Evolutionary conservation across 2,329 filamentous ascomycete species (phyloP), one percentile per base, ranked within the genome.

Genomic region (Neoscytalidium dimidiatum): DNA sequence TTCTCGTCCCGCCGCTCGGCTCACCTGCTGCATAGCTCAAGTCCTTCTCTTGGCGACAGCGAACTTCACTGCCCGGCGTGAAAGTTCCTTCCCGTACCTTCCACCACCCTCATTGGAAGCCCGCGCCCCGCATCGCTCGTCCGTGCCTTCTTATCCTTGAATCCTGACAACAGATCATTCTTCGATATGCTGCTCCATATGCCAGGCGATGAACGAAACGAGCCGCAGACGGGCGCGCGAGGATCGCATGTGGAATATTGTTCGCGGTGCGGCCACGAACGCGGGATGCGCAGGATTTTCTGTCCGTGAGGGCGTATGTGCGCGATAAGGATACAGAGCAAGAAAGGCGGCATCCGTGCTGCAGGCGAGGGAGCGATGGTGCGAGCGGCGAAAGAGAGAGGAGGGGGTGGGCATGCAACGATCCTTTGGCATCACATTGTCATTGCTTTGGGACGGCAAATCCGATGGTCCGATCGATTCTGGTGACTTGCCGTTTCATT

Each of bases 331-430:
- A 13, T 26, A 46, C 26, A 19, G 9, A 53, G 21, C n/a, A 23
- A 41, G 52, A 52, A 13, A 17, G 17, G 13, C 14, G 19, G 33
- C 23, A 60, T 60, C 56, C 41, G 56, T 60, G 56, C 56, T 60
- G 53, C 17, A 13, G 28, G 35, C 14, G 19, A 13, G 21, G 26
- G n/a, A 56, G 21, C 38, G 33, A 11, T 9, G 33, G 35, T 4
- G 26, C 31, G 13, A 29, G 23, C 5, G 49, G n/a, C 19, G 29
- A 13, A 29, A 3, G 3, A 21, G 21, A 4, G 35, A 11, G 13
- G 11, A 3, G 17, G 9, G 53, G 31, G 33, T 28, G 35, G 35
- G n/a, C 26, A 31, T 29, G 29, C 3, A 4, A 28, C 8, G 7
- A 19, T n/a, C 11, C 21, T 33, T 46, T 28, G 33, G 28, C 56